Evolutionary conservation across 192 early-diverging fungal genomes (phyloP).

Genomic region (Gryganskiella cystojenkinii): DNA sequence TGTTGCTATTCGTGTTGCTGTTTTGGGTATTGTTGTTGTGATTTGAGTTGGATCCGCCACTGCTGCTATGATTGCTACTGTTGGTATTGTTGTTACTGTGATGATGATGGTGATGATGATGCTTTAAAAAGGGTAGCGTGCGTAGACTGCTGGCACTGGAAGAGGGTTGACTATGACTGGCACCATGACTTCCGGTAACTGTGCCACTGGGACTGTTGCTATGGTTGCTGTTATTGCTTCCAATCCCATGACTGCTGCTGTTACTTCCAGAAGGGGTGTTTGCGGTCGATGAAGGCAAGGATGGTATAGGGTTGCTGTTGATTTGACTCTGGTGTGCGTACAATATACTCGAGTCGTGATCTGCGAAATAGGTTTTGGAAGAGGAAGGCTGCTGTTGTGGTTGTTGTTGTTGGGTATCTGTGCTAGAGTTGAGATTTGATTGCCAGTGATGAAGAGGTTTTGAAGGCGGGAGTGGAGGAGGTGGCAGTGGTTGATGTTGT

Average conservation of each 20-base stretch:
- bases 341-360: too few species aligned
- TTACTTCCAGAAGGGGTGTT: not conserved
- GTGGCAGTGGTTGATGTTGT: not conserved
- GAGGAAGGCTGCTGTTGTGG: too few species aligned
- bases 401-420: conserved; percentile 5
- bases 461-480: not conserved
- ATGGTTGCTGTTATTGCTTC: not conserved
- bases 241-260: conserved; percentile 11
- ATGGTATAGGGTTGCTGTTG: too few species aligned
- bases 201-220: not conserved
- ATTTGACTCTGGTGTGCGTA: too few species aligned
- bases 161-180: not conserved
- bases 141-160: conserved; percentile 17
- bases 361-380: too few species aligned
- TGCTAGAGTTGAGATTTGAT: not conserved
- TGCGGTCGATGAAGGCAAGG: not conserved
- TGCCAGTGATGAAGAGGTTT: not conserved
- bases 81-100: conserved; percentile 3
- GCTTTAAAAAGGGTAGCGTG: conserved; percentile 22
- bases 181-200: conserved; percentile 1
- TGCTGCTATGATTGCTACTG: not conserved
- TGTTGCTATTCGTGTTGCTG: not conserved
- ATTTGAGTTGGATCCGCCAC: too few species aligned
- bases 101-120: conserved; percentile 5
- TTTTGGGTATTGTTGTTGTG: conserved; percentile 1